These are phyloP conservation scores for Sporisorium graminicola DNA, from an alignment of 1,284 basidiomycete genomes.

Conservation along the genomic window DNA sequence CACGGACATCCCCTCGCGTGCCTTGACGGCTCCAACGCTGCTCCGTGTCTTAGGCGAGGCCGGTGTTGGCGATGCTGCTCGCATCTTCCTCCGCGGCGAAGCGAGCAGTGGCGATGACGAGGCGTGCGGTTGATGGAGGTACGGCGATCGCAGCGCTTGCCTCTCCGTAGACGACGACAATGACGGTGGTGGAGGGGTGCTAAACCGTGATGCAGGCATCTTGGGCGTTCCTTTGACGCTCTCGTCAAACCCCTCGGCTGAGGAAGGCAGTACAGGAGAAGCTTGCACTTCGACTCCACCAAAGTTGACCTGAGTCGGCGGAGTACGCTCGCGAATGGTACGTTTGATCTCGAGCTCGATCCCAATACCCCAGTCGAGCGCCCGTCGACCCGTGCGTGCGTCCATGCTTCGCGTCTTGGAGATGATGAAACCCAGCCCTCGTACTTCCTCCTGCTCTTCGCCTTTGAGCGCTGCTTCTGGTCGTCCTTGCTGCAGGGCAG, in stretches of 20 bases:
- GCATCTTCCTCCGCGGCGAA: conserved; percentile 14
- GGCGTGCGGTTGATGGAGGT: not conserved
- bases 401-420: conserved; percentile 50
- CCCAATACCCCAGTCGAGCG: conserved; percentile 58
- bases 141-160: not conserved
- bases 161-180: conserved; percentile 4
- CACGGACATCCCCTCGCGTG: conserved; percentile 56
- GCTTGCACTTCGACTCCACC: conserved; percentile 32
- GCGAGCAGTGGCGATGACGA: conserved; percentile 18
- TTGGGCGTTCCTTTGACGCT: conserved; percentile 35
- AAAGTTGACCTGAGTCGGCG: conserved; percentile 46
- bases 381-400: conserved; percentile 39
- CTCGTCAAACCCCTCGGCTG: conserved; percentile 28
- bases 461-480: not conserved
- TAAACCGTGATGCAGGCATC: conserved; percentile 17
- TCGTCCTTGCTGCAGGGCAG: too few relatives aligned
- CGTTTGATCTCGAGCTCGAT: conserved; percentile 57
- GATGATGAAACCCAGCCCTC: conserved; percentile 59
- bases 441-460: conserved; percentile 27
- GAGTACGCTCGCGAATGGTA: conserved; percentile 22
- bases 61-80: conserved; percentile 6
- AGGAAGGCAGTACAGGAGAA: conserved; percentile 9
- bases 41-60: conserved; percentile 27
- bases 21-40: conserved; percentile 19
- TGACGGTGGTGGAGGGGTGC: conserved; percentile 25